Conservation (phyloP, 2,329 filamentous ascomycete genomes). For the Epichloe baconii region DNA sequence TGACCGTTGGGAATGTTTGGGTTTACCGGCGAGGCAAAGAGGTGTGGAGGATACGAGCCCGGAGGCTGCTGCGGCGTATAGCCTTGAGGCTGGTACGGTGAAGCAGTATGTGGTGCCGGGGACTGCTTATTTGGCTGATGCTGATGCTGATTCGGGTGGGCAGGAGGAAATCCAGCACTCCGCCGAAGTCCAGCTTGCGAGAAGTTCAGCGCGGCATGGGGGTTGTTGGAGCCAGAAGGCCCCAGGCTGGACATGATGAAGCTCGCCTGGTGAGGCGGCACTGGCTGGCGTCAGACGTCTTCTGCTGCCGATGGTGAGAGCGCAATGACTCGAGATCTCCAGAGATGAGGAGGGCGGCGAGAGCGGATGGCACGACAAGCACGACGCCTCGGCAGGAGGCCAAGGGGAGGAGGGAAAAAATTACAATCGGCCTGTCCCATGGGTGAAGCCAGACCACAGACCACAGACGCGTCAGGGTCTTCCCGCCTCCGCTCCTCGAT, state of each 20-base stretch:
- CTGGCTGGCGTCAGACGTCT: neutral
- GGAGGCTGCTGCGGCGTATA: constrained; percentile 40
- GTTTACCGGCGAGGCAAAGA: constrained; percentile 37
- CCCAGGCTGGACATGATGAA: constrained; percentile 35
- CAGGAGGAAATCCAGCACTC: constrained; percentile 28
- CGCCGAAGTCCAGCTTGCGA: constrained; percentile 37
- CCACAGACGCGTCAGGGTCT: constrained; percentile 3
- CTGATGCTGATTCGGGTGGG: constrained; percentile 36
- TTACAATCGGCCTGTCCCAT: neutral
- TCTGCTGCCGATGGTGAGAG: neutral
- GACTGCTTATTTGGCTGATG: constrained; percentile 42
- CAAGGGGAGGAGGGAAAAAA: neutral
- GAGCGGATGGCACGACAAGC: neutral
- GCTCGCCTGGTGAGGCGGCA: constrained; percentile 1
- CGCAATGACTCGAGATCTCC: neutral
- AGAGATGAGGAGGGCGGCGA: neutral
- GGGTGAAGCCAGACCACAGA: neutral
- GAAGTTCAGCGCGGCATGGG: constrained; percentile 40
- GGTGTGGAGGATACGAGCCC: constrained; percentile 36
- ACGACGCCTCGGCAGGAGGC: neutral
- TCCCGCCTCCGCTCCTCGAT: constrained; percentile 4
- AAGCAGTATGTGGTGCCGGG: constrained; percentile 39
- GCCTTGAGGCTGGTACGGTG: constrained; percentile 40
- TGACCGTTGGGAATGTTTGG: constrained; percentile 33
- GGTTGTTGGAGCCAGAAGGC: constrained; percentile 37